phyloP scores from a whole-genome alignment of 179 eudicot genomes.

The Spergularia azorica region DNA sequence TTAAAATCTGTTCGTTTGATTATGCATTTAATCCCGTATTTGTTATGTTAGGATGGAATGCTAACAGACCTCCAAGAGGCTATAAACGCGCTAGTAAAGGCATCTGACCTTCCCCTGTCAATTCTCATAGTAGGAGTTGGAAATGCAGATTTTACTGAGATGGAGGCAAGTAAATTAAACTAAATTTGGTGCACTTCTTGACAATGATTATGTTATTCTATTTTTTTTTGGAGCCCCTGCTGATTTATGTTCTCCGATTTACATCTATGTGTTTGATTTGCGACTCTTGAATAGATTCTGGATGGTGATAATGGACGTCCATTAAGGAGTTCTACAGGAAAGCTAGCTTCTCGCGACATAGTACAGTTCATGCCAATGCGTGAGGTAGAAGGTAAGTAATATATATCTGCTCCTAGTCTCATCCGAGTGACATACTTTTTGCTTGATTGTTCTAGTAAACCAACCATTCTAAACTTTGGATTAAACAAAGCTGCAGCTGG shows the following conservation, averaged over 20 bases:
- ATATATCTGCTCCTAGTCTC: background rate
- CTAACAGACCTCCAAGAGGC: constrained; percentile 84
- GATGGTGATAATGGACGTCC: constrained; percentile 64
- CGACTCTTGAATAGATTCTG: constrained; percentile 42
- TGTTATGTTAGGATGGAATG: constrained; percentile 69
- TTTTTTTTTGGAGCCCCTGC: background rate
- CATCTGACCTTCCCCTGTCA: constrained; percentile 55
- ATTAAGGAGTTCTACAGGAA: constrained; percentile 59
- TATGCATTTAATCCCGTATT: background rate
- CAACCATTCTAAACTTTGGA: background rate
- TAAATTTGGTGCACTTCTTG: background rate
- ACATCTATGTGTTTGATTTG: background rate
- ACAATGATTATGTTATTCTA: background rate
- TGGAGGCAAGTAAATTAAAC: constrained; percentile 10
- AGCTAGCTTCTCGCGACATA: constrained; percentile 70
- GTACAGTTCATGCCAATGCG: constrained; percentile 76
- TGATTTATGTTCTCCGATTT: too few species aligned
- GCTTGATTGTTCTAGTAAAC: background rate
- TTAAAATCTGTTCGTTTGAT: background rate
- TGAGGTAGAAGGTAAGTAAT: constrained; percentile 55
- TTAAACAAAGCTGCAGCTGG: constrained; percentile 38
- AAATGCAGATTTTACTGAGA: constrained; percentile 10
- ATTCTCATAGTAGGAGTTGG: constrained; percentile 16
- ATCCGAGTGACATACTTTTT: too few species aligned
- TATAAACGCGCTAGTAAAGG: constrained; percentile 70